Conservation (phyloP, 495 filamentous ascomycete genomes). For the Neurospora sp. region DNA sequence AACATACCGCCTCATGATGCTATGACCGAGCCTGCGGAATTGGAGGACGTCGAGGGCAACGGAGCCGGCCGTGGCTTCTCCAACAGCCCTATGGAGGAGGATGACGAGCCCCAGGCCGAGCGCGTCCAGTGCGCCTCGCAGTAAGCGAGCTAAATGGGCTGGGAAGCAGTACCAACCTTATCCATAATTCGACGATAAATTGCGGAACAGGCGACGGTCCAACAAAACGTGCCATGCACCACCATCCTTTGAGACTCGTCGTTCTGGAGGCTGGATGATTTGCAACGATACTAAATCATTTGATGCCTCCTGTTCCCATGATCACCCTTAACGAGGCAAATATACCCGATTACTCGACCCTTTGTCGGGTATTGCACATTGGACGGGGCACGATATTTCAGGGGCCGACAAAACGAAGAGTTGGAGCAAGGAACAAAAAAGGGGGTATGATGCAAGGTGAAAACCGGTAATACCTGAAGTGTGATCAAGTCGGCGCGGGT, state of each 20-base stretch:
- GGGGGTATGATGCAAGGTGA: background rate
- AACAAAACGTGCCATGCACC: background rate
- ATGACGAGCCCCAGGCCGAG: conserved; percentile 71
- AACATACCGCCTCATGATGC: conserved; percentile 60
- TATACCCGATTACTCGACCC: background rate
- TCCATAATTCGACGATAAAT: background rate
- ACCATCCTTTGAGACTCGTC: background rate
- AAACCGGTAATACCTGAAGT: background rate
- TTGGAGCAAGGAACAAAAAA: background rate
- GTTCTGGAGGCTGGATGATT: background rate
- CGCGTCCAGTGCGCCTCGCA: conserved; percentile 96
- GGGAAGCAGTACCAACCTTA: background rate
- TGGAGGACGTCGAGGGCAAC: conserved; percentile 69
- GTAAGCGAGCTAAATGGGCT: conserved; percentile 42
- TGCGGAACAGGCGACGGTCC: background rate
- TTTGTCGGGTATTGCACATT: background rate
- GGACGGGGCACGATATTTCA: background rate
- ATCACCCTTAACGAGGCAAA: background rate
- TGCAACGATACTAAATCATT: background rate
- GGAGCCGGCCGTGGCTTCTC: conserved; percentile 66
- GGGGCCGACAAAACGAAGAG: background rate
- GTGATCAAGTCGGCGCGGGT: background rate
- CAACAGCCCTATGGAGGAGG: conserved; percentile 56
- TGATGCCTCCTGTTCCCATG: background rate
- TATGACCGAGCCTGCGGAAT: conserved; percentile 74